Base-by-base conservation (phyloP, 345 rosid genomes). In the Camelina hispida region DNA sequence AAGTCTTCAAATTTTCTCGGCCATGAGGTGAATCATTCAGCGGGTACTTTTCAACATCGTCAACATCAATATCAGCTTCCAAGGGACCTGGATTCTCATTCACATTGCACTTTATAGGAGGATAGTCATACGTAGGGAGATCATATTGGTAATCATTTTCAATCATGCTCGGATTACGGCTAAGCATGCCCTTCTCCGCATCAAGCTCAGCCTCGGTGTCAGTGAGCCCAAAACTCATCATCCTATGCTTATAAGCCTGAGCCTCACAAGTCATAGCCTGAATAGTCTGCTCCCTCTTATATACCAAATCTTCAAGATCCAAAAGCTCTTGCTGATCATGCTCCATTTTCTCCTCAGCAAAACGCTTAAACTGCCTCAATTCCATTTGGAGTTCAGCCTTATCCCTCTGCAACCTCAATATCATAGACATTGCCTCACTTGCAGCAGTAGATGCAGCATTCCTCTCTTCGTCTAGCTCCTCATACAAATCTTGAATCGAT, bases 361-460 rank as follows among this genome's bases (percentile, higher is more conserved):
- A 90, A 2, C 91, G 94, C 83, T 91, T 93, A 72, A 93, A 96
- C 76, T 96, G 99, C 54, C 94, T 79, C 9, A 94, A 78, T 69
- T 96, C 99, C 99, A 96, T 96, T 69, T 89, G 91, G 43, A 86
- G 77, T 74, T 93, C 99, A 0, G 99, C 98, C 82, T 96, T 96
- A 80, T 96, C 98, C 77, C 91, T 90, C 84, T 96, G 98, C 84
- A 96, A 76, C 82, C 88, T 91, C 83, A 93, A 46, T 69, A 96
- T 96, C 99, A 96, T 96, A 7, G 96, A 93, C 99, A 96, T 96
- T 2, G 98, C 96, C 83, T 96, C 99, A 67, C 80, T 93, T 2
- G 98, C 98, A 65, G 99, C 99, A 2, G 97, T 80, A 0, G 97
- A 89, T 0, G 99, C 85, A 58, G 99, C 98, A 80, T 90, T 96